Conservation (phyloP, 2,329 filamentous ascomycete species). For the Epichloe glyceriae region DNA sequence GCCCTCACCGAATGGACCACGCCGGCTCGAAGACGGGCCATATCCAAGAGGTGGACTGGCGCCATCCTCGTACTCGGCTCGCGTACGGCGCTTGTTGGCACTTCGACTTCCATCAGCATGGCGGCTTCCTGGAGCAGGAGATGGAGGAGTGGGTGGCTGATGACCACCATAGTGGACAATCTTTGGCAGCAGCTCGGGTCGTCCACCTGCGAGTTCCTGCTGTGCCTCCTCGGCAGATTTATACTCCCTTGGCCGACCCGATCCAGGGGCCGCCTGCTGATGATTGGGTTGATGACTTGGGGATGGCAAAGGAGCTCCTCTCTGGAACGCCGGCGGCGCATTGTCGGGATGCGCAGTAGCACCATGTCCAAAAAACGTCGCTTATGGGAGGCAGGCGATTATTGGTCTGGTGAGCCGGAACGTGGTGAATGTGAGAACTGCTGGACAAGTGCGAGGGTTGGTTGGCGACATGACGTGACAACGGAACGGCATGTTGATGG, state of each 20-base stretch:
- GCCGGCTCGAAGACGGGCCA: slow-evolving; percentile 47
- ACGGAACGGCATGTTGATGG: slow-evolving; percentile 62
- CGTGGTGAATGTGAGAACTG: slow-evolving; percentile 81
- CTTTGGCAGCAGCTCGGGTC: slow-evolving; percentile 82
- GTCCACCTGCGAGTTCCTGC: slow-evolving; percentile 76
- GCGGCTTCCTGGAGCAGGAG: slow-evolving; percentile 47
- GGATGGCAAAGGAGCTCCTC: slow-evolving; percentile 61
- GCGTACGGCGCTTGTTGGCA: slow-evolving; percentile 57
- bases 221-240: slow-evolving; percentile 94
- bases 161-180: slow-evolving; percentile 92
- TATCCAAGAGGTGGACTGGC: slow-evolving; percentile 73
- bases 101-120: slow-evolving; percentile 40
- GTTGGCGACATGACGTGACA: slow-evolving; percentile 66
- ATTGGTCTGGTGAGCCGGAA: slow-evolving; percentile 75
- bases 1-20: slow-evolving; percentile 67
- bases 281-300: slow-evolving; percentile 53
- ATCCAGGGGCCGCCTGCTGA: slow-evolving; percentile 35
- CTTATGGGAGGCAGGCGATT: slow-evolving; percentile 89
- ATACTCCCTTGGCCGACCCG: slow-evolving; percentile 67
- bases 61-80: slow-evolving; percentile 90
- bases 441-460: slow-evolving; percentile 72
- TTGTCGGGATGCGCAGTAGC: slow-evolving; percentile 50
- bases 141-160: slow-evolving; percentile 84
- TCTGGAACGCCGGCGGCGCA: slow-evolving; percentile 34
- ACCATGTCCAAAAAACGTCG: slow-evolving; percentile 85